These are phyloP conservation scores for Teunomyces lycoperdinae DNA, from an alignment of 805 yeast genomes.

Conservation along the genomic window DNA sequence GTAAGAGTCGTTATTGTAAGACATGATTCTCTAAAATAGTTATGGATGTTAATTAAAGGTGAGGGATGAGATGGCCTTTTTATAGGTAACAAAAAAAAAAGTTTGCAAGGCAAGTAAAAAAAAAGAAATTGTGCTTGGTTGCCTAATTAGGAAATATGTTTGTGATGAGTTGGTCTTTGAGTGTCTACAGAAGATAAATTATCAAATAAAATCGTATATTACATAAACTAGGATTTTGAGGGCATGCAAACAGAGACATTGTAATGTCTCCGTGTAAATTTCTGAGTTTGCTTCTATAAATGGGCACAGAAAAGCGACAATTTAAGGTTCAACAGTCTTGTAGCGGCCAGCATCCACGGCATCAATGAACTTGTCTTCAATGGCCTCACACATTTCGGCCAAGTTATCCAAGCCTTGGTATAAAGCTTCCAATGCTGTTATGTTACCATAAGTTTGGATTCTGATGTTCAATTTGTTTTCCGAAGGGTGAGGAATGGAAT, in stretches of 20 bases:
- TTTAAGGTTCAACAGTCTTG: conserved; percentile 47
- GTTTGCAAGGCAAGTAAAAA: conserved; percentile 2
- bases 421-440: conserved; percentile 88
- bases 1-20: conserved; percentile 32
- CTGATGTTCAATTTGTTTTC: conserved; percentile 86
- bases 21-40: conserved; percentile 25
- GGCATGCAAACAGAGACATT: conserved; percentile 1
- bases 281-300: neutral
- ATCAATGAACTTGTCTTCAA: conserved; percentile 75
- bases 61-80: conserved; percentile 2
- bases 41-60: neutral
- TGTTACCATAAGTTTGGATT: conserved; percentile 85
- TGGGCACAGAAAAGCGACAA: neutral
- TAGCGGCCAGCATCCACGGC: conserved; percentile 58
- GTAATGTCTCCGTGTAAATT: neutral
- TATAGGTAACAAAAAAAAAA: conserved; percentile 4
- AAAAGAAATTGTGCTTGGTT: conserved; percentile 7
- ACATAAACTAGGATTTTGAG: neutral
- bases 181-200: neutral
- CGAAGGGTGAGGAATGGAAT: conserved; percentile 97
- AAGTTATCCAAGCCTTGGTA: conserved; percentile 89
- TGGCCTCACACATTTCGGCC: conserved; percentile 74
- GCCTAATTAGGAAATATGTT: conserved; percentile 6
- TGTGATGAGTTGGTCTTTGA: neutral
- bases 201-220: neutral